Percentiles rank a stretch among this genome's conserved stretches.
These are phyloP conservation scores for Candida argentea DNA, from an alignment of 805 yeast genomes.

Conservation along the genomic window DNA sequence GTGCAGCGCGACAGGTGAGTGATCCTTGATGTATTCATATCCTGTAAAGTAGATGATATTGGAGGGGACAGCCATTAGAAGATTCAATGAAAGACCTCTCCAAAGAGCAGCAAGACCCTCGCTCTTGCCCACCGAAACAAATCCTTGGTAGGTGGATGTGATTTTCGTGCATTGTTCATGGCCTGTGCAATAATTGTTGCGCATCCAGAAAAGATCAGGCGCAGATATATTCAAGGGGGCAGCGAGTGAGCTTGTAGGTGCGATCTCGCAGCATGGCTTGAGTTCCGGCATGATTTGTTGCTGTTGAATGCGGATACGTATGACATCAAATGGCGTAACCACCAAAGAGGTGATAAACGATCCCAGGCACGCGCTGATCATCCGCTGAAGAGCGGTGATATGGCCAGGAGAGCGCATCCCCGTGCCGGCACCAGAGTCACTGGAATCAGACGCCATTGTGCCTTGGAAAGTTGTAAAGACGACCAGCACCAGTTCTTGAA, in stretches of 20 bases:
- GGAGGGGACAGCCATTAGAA: slow-evolving; percentile 85
- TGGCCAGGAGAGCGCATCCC: slow-evolving; percentile 5
- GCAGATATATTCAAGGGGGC: slow-evolving; percentile 1
- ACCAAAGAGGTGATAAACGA: slow-evolving; percentile 62
- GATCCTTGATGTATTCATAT: slow-evolving; percentile 75
- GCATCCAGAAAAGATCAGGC: slow-evolving; percentile 25
- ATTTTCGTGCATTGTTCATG: slow-evolving; percentile 36
- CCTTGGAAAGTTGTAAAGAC: background rate
- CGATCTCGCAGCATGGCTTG: slow-evolving; percentile 17
- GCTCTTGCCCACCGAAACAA: slow-evolving; percentile 48
- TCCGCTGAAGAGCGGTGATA: slow-evolving; percentile 47
- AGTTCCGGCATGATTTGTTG: slow-evolving; percentile 45
- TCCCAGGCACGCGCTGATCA: slow-evolving; percentile 74
- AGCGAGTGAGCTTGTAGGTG: slow-evolving; percentile 5
- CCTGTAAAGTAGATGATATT: slow-evolving; percentile 92
- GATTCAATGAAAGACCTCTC: slow-evolving; percentile 78
- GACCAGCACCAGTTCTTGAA: background rate
- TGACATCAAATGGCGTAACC: slow-evolving; percentile 76
- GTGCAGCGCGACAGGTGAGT: slow-evolving; percentile 33
- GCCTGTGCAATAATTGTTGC: slow-evolving; percentile 25
- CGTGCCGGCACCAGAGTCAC: background rate
- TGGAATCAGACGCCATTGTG: background rate
- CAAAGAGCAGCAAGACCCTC: slow-evolving; percentile 79
- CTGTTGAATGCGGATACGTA: slow-evolving; percentile 67
- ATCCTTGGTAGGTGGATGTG: slow-evolving; percentile 68